Evolutionary conservation across 176 grass and related monocot genomes (phyloP).

Genomic region (Oryza australiensis): DNA sequence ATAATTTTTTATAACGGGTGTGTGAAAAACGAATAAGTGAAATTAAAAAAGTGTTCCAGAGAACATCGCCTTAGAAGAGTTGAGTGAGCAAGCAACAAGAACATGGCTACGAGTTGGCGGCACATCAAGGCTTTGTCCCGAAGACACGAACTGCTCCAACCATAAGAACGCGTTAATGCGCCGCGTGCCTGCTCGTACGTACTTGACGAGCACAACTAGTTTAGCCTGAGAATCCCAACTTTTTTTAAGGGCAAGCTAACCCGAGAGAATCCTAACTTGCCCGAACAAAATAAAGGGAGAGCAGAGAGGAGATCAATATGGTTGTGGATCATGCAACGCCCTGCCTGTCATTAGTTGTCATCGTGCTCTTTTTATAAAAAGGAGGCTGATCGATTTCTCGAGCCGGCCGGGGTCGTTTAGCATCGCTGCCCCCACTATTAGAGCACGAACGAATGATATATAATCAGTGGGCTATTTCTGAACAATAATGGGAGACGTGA

Average conservation of each 20-base stretch:
- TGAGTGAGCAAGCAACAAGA: not conserved
- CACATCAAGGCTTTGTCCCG: not conserved
- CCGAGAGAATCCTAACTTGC: not conserved
- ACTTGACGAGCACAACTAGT: constrained; percentile 42
- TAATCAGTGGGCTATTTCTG: constrained; percentile 33
- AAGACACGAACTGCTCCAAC: constrained; percentile 7
- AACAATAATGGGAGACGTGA: constrained; percentile 39
- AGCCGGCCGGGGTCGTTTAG: not conserved
- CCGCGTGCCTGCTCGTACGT: constrained; percentile 30
- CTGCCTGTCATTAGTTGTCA: constrained; percentile 48
- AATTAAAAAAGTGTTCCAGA: too few relatives aligned
- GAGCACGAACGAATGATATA: constrained; percentile 1
- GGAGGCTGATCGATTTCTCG: not conserved
- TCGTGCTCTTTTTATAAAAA: constrained; percentile 39
- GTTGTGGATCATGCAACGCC: constrained; percentile 17
- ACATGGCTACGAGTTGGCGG: not conserved
- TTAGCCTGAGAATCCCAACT: not conserved
- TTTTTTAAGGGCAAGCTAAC: not conserved
- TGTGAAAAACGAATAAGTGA: too few relatives aligned
- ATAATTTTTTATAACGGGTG: too few relatives aligned
- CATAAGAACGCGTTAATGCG: not conserved
- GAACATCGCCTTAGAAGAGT: too few relatives aligned
- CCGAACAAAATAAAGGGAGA: not conserved
- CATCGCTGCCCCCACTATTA: constrained; percentile 30
- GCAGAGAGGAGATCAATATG: not conserved